These are phyloP conservation scores for Tetrapyrgos nigripes DNA, from an alignment of 1,284 basidiomycete genomes.

Conservation along the genomic window DNA sequence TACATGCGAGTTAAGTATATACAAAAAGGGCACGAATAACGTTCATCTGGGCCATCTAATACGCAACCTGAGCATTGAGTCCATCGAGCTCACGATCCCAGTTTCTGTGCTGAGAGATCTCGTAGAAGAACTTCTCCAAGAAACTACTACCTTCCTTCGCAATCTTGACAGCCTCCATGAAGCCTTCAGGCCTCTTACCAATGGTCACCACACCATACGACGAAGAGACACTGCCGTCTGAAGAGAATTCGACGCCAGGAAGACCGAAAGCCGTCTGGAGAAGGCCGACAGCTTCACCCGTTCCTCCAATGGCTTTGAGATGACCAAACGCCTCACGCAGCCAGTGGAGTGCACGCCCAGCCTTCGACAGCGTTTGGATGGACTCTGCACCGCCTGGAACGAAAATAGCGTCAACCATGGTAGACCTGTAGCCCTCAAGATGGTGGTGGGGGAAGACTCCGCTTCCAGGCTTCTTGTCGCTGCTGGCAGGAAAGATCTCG, in stretches of 20 bases:
- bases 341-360: conserved; percentile 72
- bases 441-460: conserved; percentile 68
- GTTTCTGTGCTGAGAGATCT: conserved; percentile 69
- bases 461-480: too few species aligned
- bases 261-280: conserved; percentile 26
- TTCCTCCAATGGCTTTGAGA: conserved; percentile 77
- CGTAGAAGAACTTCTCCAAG: conserved; percentile 61
- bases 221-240: conserved; percentile 46
- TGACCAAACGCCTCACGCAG: conserved; percentile 82
- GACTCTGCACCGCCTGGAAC: conserved; percentile 71
- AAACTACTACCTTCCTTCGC: conserved; percentile 52
- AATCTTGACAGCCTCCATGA: conserved; percentile 51
- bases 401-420: conserved; percentile 80
- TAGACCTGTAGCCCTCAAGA: conserved; percentile 79
- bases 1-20: too few species aligned
- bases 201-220: conserved; percentile 71
- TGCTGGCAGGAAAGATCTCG: conserved; percentile 52
- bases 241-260: conserved; percentile 49
- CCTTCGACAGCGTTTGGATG: conserved; percentile 57
- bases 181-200: conserved; percentile 52
- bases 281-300: conserved; percentile 61
- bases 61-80: conserved; percentile 60
- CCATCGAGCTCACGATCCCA: conserved; percentile 67
- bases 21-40: too few species aligned
- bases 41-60: too few species aligned